These are phyloP conservation scores for Tephrocybe sp. DNA, from an alignment of 768 basidiomycete species.

Conservation along the genomic window DNA sequence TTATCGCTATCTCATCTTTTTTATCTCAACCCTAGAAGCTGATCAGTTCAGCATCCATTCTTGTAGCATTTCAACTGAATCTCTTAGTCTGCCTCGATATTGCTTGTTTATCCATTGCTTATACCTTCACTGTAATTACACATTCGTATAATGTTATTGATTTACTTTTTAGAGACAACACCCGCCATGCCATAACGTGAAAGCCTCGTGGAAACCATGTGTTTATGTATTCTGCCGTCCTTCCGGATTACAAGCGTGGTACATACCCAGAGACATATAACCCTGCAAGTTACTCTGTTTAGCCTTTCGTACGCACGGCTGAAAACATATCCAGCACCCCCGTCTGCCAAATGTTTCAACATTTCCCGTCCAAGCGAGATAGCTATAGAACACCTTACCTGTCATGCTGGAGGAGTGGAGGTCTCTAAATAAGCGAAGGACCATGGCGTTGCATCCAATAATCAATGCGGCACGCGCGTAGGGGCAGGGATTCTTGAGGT, in stretches of 20 bases:
- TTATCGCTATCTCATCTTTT: conserved; percentile 16
- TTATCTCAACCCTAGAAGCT: conserved; percentile 20
- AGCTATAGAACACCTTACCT: too few species aligned
- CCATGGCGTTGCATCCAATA: not conserved
- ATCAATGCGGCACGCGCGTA: not conserved
- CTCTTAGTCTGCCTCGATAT: conserved; percentile 8
- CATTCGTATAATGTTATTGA: conserved; percentile 13
- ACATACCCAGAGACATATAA: not conserved
- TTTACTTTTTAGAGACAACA: conserved; percentile 3
- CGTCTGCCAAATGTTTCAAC: not conserved
- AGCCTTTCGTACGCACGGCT: not conserved
- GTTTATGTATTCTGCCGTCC: not conserved
- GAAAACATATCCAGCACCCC: not conserved
- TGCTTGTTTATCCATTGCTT: conserved; percentile 13
- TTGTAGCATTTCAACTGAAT: conserved; percentile 19
- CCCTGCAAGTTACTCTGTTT: not conserved
- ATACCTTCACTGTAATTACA: conserved; percentile 13
- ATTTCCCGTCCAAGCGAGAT: too few species aligned
- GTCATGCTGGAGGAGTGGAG: not conserved
- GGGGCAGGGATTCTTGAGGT: not conserved
- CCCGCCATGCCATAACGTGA: not conserved
- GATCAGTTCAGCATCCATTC: conserved; percentile 19
- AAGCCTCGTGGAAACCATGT: conserved; percentile 17
- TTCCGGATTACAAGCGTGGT: not conserved
- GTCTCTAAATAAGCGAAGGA: not conserved